phyloP scores from a whole-genome alignment of 2,329 filamentous ascomycete genomes.

The Parastagonospora nodorum region DNA sequence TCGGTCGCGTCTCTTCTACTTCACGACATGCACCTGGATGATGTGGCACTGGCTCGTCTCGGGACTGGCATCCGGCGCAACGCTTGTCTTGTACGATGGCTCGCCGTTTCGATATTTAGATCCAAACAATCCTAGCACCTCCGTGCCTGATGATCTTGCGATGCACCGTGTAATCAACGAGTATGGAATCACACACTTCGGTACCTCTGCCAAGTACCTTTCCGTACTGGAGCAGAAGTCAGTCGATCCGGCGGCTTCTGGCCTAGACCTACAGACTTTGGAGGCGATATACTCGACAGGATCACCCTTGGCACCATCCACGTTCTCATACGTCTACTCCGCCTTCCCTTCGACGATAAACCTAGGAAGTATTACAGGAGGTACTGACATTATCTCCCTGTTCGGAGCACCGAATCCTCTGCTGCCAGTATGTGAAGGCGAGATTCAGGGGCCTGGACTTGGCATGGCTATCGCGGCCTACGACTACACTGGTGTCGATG shows the following conservation, averaged over 20 bases:
- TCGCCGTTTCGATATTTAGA: slow-evolving; percentile 73
- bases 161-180: slow-evolving; percentile 83
- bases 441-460: slow-evolving; percentile 56
- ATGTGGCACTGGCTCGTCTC: slow-evolving; percentile 99
- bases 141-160: slow-evolving; percentile 73
- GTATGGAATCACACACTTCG: slow-evolving; percentile 86
- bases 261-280: slow-evolving; percentile 64
- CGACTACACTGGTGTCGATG: slow-evolving; percentile 61
- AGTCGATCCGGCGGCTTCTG: slow-evolving; percentile 31
- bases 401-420: slow-evolving; percentile 80
- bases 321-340: slow-evolving; percentile 86
- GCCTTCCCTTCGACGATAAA: slow-evolving; percentile 82
- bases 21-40: slow-evolving; percentile 97
- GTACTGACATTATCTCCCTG: slow-evolving; percentile 94
- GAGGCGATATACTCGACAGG: slow-evolving; percentile 93
- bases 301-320: slow-evolving; percentile 88
- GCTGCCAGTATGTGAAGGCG: slow-evolving; percentile 55
- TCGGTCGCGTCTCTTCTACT: slow-evolving; percentile 82
- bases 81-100: slow-evolving; percentile 87
- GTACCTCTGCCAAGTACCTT: slow-evolving; percentile 92
- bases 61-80: slow-evolving; percentile 79
- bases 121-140: slow-evolving; percentile 50
- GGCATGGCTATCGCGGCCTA: slow-evolving; percentile 58
- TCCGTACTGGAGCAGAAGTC: slow-evolving; percentile 82
- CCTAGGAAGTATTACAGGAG: slow-evolving; percentile 90